Percentiles rank a stretch among this genome's conserved stretches.
These are phyloP conservation scores for Avicennia marina DNA, from an alignment of 257 asterid genomes.

Conservation along the genomic window DNA sequence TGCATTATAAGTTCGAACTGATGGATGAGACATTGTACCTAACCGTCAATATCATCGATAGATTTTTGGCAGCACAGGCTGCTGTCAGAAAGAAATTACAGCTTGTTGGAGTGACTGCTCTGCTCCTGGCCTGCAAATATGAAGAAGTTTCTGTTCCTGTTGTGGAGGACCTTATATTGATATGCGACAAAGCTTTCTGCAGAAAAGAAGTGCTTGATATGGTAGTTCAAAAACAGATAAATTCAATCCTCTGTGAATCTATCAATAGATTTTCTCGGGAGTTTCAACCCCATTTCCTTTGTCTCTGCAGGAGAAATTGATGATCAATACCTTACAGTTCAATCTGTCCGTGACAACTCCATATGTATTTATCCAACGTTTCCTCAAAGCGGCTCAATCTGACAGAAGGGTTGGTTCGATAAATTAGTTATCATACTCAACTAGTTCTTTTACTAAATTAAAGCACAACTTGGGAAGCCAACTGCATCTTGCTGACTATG, in stretches of 20 bases:
- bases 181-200: constrained; percentile 83
- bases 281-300: not conserved
- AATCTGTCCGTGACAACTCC: constrained; percentile 91
- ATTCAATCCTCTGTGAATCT: not conserved
- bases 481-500: too few species aligned
- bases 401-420: constrained; percentile 52
- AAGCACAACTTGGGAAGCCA: too few species aligned
- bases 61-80: constrained; percentile 70
- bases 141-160: constrained; percentile 89
- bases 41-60: constrained; percentile 73
- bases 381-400: constrained; percentile 87
- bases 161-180: constrained; percentile 76
- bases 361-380: constrained; percentile 76
- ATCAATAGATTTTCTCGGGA: not conserved
- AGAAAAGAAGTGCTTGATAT: constrained; percentile 81
- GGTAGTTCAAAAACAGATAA: too few species aligned
- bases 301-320: constrained; percentile 60
- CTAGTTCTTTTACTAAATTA: too few species aligned
- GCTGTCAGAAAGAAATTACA: constrained; percentile 80
- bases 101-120: constrained; percentile 83
- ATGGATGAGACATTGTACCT: constrained; percentile 78
- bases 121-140: constrained; percentile 92
- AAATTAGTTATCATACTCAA: too few species aligned
- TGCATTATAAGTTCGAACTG: constrained; percentile 89
- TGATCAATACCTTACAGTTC: constrained; percentile 78